These are phyloP conservation scores for Cystobasidium ongulense DNA, from an alignment of 768 basidiomycete species.

Conservation along the genomic window DNA sequence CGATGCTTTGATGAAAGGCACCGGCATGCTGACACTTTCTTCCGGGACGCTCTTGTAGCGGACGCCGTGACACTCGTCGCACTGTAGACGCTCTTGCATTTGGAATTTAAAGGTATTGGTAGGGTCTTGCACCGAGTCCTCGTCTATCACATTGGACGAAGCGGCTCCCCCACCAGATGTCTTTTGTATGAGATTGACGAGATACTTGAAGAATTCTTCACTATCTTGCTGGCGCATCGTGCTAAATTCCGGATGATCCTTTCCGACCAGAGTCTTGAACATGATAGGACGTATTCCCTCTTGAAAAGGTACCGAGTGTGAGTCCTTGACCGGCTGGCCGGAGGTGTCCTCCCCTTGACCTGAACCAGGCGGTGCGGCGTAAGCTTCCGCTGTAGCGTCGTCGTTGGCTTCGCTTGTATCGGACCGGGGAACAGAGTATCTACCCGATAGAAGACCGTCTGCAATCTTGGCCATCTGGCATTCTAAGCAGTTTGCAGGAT, in stretches of 20 bases:
- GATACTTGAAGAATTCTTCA: conserved; percentile 81
- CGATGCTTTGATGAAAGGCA: conserved; percentile 56
- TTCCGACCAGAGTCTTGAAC: conserved; percentile 84
- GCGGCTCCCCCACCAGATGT: conserved; percentile 50
- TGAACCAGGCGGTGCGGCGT: conserved; percentile 41
- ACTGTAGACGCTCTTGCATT: conserved; percentile 79
- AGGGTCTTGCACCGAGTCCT: conserved; percentile 51
- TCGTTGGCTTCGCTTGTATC: conserved; percentile 17
- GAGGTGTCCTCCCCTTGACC: conserved; percentile 13
- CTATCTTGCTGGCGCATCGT: conserved; percentile 97
- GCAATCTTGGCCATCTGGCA: conserved; percentile 89
- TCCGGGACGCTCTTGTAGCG: conserved; percentile 67
- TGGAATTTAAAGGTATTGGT: conserved; percentile 71
- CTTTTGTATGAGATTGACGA: conserved; percentile 64
- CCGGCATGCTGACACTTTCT: conserved; percentile 71
- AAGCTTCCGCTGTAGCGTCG: conserved; percentile 6
- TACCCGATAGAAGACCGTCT: conserved; percentile 84
- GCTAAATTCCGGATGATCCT: conserved; percentile 83
- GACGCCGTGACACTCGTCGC: conserved; percentile 66
- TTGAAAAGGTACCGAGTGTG: conserved; percentile 57
- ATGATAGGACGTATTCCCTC: conserved; percentile 69
- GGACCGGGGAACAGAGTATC: conserved; percentile 61
- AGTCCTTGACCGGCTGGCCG: conserved; percentile 30
- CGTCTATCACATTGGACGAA: not conserved
- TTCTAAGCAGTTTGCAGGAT: conserved; percentile 80